Evolutionary conservation across 1,284 basidiomycete genomes (phyloP).

Genomic region (Peniophora sp.): DNA sequence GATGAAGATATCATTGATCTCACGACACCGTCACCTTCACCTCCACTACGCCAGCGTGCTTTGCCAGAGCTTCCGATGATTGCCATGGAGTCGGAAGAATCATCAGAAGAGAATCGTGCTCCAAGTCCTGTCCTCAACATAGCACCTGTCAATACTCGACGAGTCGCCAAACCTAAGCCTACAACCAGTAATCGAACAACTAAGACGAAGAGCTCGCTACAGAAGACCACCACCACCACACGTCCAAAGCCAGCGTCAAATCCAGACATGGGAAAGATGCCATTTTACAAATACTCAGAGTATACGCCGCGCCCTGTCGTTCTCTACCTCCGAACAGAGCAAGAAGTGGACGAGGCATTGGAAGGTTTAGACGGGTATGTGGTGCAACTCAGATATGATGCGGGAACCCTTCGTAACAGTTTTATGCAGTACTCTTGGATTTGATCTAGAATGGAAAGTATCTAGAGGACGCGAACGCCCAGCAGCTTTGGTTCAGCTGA

Average conservation of each 20-base stretch:
- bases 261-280: constrained; percentile 9
- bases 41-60: neutral
- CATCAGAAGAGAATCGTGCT: too few relatives aligned
- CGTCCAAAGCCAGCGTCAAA: neutral
- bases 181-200: neutral
- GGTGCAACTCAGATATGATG: too few relatives aligned
- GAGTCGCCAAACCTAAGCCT: too few relatives aligned
- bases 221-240: neutral
- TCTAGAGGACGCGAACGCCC: constrained; percentile 19
- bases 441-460: constrained; percentile 57
- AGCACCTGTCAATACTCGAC: too few relatives aligned
- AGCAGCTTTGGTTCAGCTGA: constrained; percentile 47
- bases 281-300: constrained; percentile 33
- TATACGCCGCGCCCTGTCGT: constrained; percentile 26
- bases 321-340: constrained; percentile 32
- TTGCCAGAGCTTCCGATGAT: too few relatives aligned
- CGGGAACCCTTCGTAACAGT: too few relatives aligned
- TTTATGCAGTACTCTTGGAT: constrained; percentile 38
- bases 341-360: constrained; percentile 34
- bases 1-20: constrained; percentile 11
- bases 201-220: neutral
- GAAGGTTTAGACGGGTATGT: constrained; percentile 30
- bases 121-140: too few relatives aligned
- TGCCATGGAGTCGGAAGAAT: too few relatives aligned
- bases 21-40: constrained; percentile 5